Conservation (phyloP, 495 filamentous ascomycete genomes). For the Pyronema omphalodes region DNA sequence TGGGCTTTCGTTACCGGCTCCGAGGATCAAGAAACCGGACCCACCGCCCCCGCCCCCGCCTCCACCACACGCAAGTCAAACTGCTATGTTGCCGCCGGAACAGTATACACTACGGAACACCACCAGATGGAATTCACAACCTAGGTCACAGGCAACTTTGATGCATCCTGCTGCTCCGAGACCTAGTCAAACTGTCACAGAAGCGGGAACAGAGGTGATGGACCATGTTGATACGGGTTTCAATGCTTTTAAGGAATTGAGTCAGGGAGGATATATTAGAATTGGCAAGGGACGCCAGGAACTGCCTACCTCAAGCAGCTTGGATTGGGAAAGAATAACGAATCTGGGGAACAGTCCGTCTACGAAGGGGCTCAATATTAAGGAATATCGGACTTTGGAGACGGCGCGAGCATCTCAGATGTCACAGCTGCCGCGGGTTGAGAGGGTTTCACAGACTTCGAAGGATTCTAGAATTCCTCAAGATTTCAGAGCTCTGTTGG, state of each 20-base stretch:
- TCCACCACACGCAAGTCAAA: background rate
- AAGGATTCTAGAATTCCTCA: background rate
- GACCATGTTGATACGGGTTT: background rate
- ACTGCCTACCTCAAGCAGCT: background rate
- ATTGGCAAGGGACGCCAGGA: background rate
- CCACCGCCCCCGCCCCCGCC: background rate
- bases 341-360: background rate
- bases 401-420: background rate
- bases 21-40: background rate
- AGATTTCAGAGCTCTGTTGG: background rate
- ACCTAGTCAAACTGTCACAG: constrained; percentile 1
- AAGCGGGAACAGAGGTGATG: background rate
- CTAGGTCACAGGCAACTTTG: background rate
- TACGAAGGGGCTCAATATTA: background rate
- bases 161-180: background rate
- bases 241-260: background rate
- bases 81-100: background rate
- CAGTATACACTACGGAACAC: background rate
- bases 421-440: background rate
- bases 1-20: background rate
- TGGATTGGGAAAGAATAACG: background rate
- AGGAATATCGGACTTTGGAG: background rate
- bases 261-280: constrained; percentile 1
- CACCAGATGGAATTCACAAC: background rate
- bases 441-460: background rate